Evolutionary conservation across 2,329 filamentous ascomycete species (phyloP).

Genomic region (Juglanconis sp.): DNA sequence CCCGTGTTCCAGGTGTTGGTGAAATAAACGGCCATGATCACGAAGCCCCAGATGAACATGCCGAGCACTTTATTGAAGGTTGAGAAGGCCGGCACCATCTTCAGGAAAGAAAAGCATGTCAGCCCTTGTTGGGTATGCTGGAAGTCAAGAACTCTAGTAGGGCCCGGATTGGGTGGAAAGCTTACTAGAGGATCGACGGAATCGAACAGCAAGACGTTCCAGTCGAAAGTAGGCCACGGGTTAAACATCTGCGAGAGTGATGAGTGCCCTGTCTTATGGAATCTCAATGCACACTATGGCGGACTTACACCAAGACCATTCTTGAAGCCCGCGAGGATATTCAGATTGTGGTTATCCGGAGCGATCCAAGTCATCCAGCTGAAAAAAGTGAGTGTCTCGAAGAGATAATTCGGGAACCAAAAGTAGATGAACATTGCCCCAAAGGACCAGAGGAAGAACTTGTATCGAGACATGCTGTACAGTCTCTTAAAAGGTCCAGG

Average conservation of each 20-base stretch:
- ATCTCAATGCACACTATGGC: neutral
- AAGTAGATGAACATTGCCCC: conserved; percentile 48
- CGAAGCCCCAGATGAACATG: conserved; percentile 51
- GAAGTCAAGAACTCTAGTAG: neutral
- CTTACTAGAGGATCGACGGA: conserved; percentile 7
- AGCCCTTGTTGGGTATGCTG: neutral
- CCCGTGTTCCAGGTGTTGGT: conserved; percentile 1
- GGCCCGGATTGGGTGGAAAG: neutral
- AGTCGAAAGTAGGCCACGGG: conserved; percentile 39
- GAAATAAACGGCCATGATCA: conserved; percentile 35
- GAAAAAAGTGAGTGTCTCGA: conserved; percentile 42
- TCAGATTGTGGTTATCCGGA: conserved; percentile 34
- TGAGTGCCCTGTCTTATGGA: neutral
- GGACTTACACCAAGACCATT: conserved; percentile 27
- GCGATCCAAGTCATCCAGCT: conserved; percentile 54
- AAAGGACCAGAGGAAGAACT: conserved; percentile 42
- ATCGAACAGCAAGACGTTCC: conserved; percentile 29
- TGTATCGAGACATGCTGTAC: conserved; percentile 41
- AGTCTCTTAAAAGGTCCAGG: conserved; percentile 34
- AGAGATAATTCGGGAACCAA: conserved; percentile 49
- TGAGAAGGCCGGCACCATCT: conserved; percentile 49
- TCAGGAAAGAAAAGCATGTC: conserved; percentile 26
- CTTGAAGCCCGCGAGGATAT: conserved; percentile 30
- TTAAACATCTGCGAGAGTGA: conserved; percentile 22
- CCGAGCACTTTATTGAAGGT: conserved; percentile 62